A percentile compares a stretch with the other conserved stretches of the same genome.
phyloP scores from a whole-genome alignment of 331 rosid genomes.

The Arachis monticola region DNA sequence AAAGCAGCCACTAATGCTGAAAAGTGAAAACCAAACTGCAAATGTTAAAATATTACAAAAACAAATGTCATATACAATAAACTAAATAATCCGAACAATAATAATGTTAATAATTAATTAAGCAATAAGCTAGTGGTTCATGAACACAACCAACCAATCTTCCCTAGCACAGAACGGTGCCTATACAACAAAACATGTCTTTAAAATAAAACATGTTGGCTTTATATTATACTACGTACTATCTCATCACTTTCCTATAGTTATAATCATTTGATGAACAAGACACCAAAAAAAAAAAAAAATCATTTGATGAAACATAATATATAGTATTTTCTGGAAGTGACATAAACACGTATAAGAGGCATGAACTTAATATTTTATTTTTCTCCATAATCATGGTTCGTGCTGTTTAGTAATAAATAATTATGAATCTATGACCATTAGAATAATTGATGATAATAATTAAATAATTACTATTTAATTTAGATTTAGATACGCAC shows the following conservation, averaged over 20 bases:
- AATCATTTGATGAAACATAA: not conserved
- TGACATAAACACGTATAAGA: not conserved
- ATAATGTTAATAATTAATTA: not conserved
- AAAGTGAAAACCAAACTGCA: not conserved
- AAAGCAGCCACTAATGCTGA: not conserved
- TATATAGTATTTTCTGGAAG: not conserved
- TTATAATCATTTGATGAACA: not conserved
- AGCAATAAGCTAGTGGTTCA: not conserved
- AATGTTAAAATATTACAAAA: not conserved
- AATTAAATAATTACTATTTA: not conserved
- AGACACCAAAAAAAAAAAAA: too few relatives aligned
- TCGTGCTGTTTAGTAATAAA: not conserved
- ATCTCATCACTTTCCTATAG: too few relatives aligned
- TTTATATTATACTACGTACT: not conserved
- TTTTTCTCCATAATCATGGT: conserved; percentile 8
- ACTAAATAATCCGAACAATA: not conserved
- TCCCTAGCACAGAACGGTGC: not conserved
- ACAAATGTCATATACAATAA: not conserved
- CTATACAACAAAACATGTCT: not conserved
- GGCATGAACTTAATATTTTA: not conserved
- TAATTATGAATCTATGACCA: not conserved
- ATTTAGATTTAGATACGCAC: conserved; percentile 10
- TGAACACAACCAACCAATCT: not conserved
- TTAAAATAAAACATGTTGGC: not conserved
- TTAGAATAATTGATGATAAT: not conserved